Evolutionary conservation across 2,329 filamentous ascomycete species (phyloP), one percentile per base, ranked within the genome.

Genomic region (Fusarium domesticum): DNA sequence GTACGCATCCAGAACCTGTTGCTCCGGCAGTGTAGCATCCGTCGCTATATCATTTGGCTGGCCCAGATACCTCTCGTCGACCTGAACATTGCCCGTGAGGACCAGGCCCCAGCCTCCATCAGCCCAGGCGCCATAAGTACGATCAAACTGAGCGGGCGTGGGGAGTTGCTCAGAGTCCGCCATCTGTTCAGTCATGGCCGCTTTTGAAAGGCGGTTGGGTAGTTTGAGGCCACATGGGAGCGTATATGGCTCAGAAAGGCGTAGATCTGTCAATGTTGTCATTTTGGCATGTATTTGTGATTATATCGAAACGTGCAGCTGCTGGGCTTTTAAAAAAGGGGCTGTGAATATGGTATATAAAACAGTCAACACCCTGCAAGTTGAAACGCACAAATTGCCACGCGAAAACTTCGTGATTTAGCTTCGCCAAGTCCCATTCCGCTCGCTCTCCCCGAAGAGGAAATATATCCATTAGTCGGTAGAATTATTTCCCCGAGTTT

Each of bases 171-270:
- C 61, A 5, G 57, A 59, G 50, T 70, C 65, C 18, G 68, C 64
- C 57, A 74, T 60, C 5, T 51, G 51, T 50, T 79, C 73, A 5
- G 74, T 69, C 64, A 81, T 70, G 23, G 78, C 75, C 35, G 78
- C 69, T 51, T 76, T 70, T 35, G 61, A 67, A 2, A 83, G 67
- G 5, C 78, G 73, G 54, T 83, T 83, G 3, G 75, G 75, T 3
- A 83, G 59, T 1, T 67, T 70, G 18, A 83, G 66, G 2, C 80
- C 80, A 57, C 76, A 79, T 48, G 75, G 73, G 1, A 81, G 67
- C 30, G 70, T 76, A 14, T 79, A 56, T 0, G 76, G 69, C 19
- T 72, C 36, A 3, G 56, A 42, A 10, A 58, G 44, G 3, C 42
- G 19, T 14, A 53, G 15, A 8, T 44, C 41, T 17, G 45, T 11